Conservation (phyloP, 2,329 filamentous ascomycete species). For the Alternaria triticina region DNA sequence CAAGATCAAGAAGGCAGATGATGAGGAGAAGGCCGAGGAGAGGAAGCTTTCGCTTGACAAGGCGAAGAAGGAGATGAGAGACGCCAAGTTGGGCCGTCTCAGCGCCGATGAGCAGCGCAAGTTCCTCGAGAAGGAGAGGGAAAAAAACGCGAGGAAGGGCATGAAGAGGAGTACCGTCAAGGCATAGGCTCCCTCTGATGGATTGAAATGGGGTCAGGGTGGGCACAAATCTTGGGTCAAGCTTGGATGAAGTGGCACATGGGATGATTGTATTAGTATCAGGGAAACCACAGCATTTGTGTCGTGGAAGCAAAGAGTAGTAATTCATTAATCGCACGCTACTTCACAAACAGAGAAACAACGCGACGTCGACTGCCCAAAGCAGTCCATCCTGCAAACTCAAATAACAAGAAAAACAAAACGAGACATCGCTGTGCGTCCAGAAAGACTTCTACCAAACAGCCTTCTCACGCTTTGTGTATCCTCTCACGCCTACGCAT, state of each 20-base stretch:
- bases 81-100: constrained; percentile 72
- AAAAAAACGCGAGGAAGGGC: constrained; percentile 75
- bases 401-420: not conserved
- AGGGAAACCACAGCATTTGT: not conserved
- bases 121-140: constrained; percentile 81
- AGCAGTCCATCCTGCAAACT: not conserved
- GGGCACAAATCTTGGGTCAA: not conserved
- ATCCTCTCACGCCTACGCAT: not conserved
- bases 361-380: not conserved
- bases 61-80: constrained; percentile 79
- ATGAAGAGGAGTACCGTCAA: constrained; percentile 68
- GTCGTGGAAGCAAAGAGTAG: not conserved
- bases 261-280: constrained; percentile 5
- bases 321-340: constrained; percentile 5
- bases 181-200: constrained; percentile 31
- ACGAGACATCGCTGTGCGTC: not conserved
- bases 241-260: not conserved
- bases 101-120: constrained; percentile 64
- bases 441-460: not conserved
- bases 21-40: constrained; percentile 72
- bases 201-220: not conserved
- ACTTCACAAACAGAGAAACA: not conserved
- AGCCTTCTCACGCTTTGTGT: not conserved
- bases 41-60: constrained; percentile 62
- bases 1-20: constrained; percentile 78